These are phyloP conservation scores for Rubus parviflorus DNA, from an alignment of 306 rosid species.

Conservation along the genomic window DNA sequence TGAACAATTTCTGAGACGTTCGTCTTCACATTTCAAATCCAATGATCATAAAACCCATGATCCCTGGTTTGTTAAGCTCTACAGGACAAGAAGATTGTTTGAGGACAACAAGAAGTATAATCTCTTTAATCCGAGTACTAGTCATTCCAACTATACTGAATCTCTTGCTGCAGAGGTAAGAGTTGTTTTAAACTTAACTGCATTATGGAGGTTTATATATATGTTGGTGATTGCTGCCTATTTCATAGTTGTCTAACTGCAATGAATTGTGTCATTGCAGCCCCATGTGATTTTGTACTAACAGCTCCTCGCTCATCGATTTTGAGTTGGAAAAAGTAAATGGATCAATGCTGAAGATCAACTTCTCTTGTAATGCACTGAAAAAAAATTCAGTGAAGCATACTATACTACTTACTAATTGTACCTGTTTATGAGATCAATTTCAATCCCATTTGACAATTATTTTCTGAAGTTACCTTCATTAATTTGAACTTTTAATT, in stretches of 20 bases:
- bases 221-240: background rate
- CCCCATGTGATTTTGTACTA: conserved; percentile 31
- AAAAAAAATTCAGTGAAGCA: background rate
- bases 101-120: conserved; percentile 33
- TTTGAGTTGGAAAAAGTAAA: background rate
- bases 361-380: background rate
- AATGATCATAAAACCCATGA: conserved; percentile 34
- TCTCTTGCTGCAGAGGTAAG: conserved; percentile 37
- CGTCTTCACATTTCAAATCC: conserved; percentile 37
- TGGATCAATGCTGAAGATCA: conserved; percentile 5
- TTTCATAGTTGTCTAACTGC: conserved; percentile 9
- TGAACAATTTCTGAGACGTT: conserved; percentile 42
- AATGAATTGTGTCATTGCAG: conserved; percentile 20
- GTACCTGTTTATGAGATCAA: conserved; percentile 11
- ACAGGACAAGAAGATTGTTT: conserved; percentile 30
- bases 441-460: background rate
- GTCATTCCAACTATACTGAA: conserved; percentile 29
- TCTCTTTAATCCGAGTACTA: conserved; percentile 23
- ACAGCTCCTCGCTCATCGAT: background rate
- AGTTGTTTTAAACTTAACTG: background rate
- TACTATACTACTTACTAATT: background rate
- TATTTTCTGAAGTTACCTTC: background rate
- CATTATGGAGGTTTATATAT: background rate
- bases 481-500: background rate
- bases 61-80: conserved; percentile 53